Conservation (phyloP, 495 filamentous ascomycete genomes). For the Aspergillus heteromorphus region DNA sequence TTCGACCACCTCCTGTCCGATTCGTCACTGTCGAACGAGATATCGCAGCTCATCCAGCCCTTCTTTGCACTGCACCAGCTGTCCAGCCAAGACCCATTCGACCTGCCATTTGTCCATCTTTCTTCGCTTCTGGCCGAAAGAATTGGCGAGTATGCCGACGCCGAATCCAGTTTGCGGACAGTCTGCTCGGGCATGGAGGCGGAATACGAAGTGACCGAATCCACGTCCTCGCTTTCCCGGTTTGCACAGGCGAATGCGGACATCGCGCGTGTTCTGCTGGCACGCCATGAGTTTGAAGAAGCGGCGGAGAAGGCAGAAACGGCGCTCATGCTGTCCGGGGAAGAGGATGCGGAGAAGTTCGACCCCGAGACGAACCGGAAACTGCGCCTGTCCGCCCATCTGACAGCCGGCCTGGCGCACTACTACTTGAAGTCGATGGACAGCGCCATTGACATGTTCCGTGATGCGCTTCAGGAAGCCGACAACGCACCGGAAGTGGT, state of each 20-base stretch:
- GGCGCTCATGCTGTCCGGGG: conserved; percentile 63
- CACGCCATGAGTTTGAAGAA: conserved; percentile 52
- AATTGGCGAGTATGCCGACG: conserved; percentile 58
- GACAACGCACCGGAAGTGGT: conserved; percentile 74
- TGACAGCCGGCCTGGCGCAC: conserved; percentile 77
- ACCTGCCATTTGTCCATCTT: conserved; percentile 70
- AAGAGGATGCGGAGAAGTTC: conserved; percentile 45
- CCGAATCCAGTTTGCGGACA: conserved; percentile 56
- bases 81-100: conserved; percentile 56
- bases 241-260: conserved; percentile 87
- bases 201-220: conserved; percentile 80
- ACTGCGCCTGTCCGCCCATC: conserved; percentile 73
- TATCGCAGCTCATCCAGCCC: conserved; percentile 62
- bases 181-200: conserved; percentile 67
- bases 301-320: conserved; percentile 70
- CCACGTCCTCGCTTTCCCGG: conserved; percentile 58
- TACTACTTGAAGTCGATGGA: conserved; percentile 62
- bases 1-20: conserved; percentile 70
- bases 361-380: conserved; percentile 56
- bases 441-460: conserved; percentile 71
- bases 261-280: conserved; percentile 72
- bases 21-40: conserved; percentile 51
- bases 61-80: conserved; percentile 86
- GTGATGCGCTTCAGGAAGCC: conserved; percentile 74
- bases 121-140: conserved; percentile 76